Evolutionary conservation across 129 eudicot genomes (phyloP).

Genomic region (Tanacetum coccineum): DNA sequence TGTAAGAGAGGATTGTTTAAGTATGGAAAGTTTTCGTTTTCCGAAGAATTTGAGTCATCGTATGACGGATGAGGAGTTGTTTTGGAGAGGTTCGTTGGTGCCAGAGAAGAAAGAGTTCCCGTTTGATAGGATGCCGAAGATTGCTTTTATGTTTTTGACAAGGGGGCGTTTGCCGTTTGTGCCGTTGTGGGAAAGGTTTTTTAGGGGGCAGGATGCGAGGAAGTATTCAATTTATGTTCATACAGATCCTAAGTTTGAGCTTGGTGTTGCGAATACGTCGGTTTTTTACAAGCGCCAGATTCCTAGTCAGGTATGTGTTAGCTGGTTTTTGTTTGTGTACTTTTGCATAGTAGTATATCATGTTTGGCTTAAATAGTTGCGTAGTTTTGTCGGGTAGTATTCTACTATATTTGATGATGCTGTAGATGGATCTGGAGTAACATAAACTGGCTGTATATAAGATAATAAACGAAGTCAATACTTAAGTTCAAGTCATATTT

Average conservation of each 20-base stretch:
- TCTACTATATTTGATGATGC: background rate
- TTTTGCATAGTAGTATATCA: background rate
- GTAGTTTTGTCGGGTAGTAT: background rate
- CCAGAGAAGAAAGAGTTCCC: slow-evolving; percentile 58
- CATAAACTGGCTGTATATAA: background rate
- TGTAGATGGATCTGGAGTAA: background rate
- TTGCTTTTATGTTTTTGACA: slow-evolving; percentile 87
- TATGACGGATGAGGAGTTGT: slow-evolving; percentile 68
- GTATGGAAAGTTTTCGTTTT: slow-evolving; percentile 44
- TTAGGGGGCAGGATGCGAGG: slow-evolving; percentile 46
- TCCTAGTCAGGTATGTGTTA: slow-evolving; percentile 69
- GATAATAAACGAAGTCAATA: background rate
- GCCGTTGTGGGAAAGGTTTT: slow-evolving; percentile 93
- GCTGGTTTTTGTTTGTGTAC: background rate
- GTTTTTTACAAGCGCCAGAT: slow-evolving; percentile 68
- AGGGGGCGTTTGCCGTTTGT: slow-evolving; percentile 75
- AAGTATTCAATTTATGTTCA: slow-evolving; percentile 74
- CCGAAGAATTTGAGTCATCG: slow-evolving; percentile 54
- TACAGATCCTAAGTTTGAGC: slow-evolving; percentile 51
- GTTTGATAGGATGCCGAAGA: slow-evolving; percentile 67
- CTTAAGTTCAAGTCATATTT: no score
- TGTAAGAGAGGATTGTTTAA: slow-evolving; percentile 48
- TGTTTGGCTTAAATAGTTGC: background rate
- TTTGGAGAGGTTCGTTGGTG: slow-evolving; percentile 89
- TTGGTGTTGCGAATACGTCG: slow-evolving; percentile 49